Base-by-base conservation (phyloP, 2,329 filamentous ascomycete species). In the Fusarium devonianum region DNA sequence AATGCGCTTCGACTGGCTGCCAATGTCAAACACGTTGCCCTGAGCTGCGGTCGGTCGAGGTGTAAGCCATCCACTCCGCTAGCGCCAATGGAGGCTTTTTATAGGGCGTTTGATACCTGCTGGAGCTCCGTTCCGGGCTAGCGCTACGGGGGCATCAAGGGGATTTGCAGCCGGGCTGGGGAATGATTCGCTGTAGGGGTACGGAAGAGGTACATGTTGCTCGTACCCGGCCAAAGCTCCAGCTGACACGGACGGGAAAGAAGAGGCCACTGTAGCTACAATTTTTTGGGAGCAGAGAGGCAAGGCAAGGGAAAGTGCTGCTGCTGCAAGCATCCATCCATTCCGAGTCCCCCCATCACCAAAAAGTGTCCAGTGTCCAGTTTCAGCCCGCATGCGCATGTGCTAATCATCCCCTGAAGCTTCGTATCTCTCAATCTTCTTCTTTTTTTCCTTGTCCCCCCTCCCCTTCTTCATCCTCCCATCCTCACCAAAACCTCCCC, bases 231-330 rank as follows among this genome's bases (percentile, higher is more conserved):
- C 29, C 23, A 37, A 36, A 44, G 41, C 30, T 19, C 28, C 13
- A 32, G 16, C 21, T 30, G 22, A 32, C 28, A n/a, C 34, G 22
- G 46, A 44, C 29, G 33, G 56, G 53, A 53, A 49, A 34, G 64
- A 69, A 69, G 54, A 72, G 69, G 69, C 69, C 69, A 71, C 68
- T 71, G 69, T 70, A 71, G 69, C 69, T 71, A 71, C 69, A 71
- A 67, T 64, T 70, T 65, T 60, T 60, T 49, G 36, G 42, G 13
- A 14, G 17, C 7, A 42, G 19, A 28, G 38, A 14, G 23, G 14
- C 32, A 29, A 25, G n/a, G 19, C 17, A 43, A 10, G 11, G 23
- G 11, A 10, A 12, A 26, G 23, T 26, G 44, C 38, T 50, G 45
- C 42, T 58, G 41, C 25, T 19, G 43, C 51, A 56, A 57, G 44